These are phyloP conservation scores for Coemansia sp. DNA, from an alignment of 192 early-diverging fungal genomes.

Conservation along the genomic window DNA sequence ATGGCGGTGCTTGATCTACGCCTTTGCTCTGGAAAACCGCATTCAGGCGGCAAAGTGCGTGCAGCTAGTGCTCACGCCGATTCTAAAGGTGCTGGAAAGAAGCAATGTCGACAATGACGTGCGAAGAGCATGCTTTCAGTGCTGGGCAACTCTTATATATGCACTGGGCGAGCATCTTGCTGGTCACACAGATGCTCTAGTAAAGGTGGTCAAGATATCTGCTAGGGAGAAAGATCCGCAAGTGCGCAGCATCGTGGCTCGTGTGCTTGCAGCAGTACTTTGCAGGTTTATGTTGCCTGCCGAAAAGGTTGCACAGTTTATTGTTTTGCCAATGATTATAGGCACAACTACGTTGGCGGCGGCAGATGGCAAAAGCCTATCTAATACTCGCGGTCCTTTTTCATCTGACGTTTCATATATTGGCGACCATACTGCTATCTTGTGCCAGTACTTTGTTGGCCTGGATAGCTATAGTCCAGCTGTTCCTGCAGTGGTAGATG, in stretches of 20 bases:
- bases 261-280: constrained; percentile 29
- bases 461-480: constrained; percentile 24
- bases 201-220: constrained; percentile 5
- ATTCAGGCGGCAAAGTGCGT: constrained; percentile 29
- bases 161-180: constrained; percentile 38
- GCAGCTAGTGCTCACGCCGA: constrained; percentile 30
- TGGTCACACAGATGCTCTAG: constrained; percentile 21
- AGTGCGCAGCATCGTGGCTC: constrained; percentile 24
- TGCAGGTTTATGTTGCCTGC: constrained; percentile 22
- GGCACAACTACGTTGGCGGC: constrained; percentile 50
- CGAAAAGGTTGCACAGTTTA: constrained; percentile 29
- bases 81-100: constrained; percentile 15
- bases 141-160: constrained; percentile 50
- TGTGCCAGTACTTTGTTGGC: constrained; percentile 35
- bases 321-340: constrained; percentile 40
- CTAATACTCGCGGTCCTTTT: constrained; percentile 43
- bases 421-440: constrained; percentile 38
- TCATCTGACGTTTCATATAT: constrained; percentile 23
- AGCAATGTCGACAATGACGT: constrained; percentile 3
- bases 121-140: constrained; percentile 32
- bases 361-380: constrained; percentile 34
- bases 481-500: constrained; percentile 13
- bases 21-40: constrained; percentile 25
- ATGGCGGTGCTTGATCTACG: constrained; percentile 53
- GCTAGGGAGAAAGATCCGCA: neutral